Evolutionary conservation across 2,329 filamentous ascomycete genomes (phyloP).

Genomic region (Beauveria sp.): DNA sequence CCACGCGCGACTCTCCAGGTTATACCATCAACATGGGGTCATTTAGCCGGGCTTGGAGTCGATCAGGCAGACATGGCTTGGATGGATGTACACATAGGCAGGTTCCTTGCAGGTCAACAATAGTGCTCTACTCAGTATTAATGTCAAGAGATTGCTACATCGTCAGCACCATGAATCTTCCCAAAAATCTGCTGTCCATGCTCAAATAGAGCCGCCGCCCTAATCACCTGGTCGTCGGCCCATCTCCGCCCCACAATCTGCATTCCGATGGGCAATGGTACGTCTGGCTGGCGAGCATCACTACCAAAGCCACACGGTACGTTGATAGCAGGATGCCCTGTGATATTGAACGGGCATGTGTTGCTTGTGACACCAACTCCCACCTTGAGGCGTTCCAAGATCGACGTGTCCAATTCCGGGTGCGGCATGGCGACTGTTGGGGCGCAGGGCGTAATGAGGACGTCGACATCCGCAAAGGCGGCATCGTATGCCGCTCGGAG

Average conservation of each 20-base stretch:
- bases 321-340: neutral
- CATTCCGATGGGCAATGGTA: neutral
- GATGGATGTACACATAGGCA: constrained; percentile 17
- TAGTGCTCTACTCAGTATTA: too few relatives aligned
- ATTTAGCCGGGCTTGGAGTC: constrained; percentile 26
- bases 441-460: constrained; percentile 41
- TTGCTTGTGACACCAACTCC: constrained; percentile 38
- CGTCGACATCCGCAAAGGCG: constrained; percentile 35
- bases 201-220: neutral
- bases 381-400: constrained; percentile 32
- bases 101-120: too few relatives aligned
- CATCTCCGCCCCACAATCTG: neutral
- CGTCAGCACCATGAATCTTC: too few relatives aligned
- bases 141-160: too few relatives aligned
- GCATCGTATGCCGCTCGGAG: constrained; percentile 39
- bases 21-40: constrained; percentile 30
- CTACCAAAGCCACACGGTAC: neutral
- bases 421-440: constrained; percentile 35
- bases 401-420: constrained; percentile 14
- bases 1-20: constrained; percentile 21
- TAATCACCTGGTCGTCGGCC: neutral
- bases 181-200: too few relatives aligned
- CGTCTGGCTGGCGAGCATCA: neutral
- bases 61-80: constrained; percentile 22
- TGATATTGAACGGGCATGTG: constrained; percentile 37